Base-by-base conservation (phyloP, 805 yeast species). In the Zygoascus flipseniorum region DNA sequence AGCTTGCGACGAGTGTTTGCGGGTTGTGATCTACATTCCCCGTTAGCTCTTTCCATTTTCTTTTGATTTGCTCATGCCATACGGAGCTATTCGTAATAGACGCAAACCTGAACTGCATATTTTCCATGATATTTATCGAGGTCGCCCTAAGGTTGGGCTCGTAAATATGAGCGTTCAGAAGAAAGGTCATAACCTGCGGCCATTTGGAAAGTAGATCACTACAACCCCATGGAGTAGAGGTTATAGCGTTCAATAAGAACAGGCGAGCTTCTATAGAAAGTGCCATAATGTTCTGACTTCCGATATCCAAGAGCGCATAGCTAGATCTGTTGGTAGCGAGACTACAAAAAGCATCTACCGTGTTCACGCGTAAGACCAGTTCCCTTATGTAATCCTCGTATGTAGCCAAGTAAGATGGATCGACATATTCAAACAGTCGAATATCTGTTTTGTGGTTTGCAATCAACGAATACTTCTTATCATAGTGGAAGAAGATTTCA, bases 141-240 rank as follows among this genome's bases (percentile, higher is more conserved):
- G 37, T 16, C 8, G 35, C 14, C 16, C 32, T 26, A 14, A 23
- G 19, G 10, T 37, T n/a, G 20, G 45, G 44, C 23, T 42, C 51
- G 14, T 32, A 16, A 37, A 48, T 41, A 13, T 42, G 32, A 13
- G 26, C 23, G 19, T 39, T n/a, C 18, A 48, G 8, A 13, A 42
- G 46, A 19, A n/a, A 46, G 5, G 62, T 63, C 64, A 70, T 57
- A 11, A 64, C 57, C 6, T 50, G 44, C 1, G 72, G 66, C 70
- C 70, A 69, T 1, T 53, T 52, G 11, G 51, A 47, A 1, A 68
- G 52, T 10, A 72, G 54, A 19, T 57, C 63, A 1, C 48, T 31
- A 10, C 58, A 42, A 4, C 70, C 65, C 56, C 66, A 62, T 1
- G 59, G 39, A 1, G 59, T 54, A 6, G 49, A 23, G 0, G 65